Evolutionary conservation across 352 stramenopile species (phyloP), one percentile per base, ranked within the genome.

Genomic region (Phytopythium oedochilum): DNA sequence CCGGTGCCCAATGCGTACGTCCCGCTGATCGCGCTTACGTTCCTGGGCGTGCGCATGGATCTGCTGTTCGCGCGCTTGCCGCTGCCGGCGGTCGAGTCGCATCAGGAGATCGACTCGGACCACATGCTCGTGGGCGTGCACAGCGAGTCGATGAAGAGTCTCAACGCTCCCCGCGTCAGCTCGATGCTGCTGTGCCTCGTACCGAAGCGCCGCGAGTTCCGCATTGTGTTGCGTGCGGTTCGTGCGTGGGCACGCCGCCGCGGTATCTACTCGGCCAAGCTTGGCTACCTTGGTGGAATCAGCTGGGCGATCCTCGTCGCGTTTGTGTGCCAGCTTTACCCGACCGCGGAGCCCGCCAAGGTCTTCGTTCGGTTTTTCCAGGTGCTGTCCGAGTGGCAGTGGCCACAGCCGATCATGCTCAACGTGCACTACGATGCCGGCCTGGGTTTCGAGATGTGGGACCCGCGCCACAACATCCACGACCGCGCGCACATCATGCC

Each of bases 291-390:
- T 23, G 96, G 97, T 52, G 97, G 97, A 15, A 95, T 99, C 25
- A 99, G 98, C 65, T 99, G 88, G 79, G 94, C 96, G n/a, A 98
- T 99, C 50, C 70, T 99, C 29, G 92, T 98, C 15, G 96, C 93
- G 17, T 98, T 96, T 51, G 84, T 98, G 23, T 98, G 88, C 61
- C 90, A 97, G 66, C 57, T 96, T 58, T 94, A 95, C 60, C 80
- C 83, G 38, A 81, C 79, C 14, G 78, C 71, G 12, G 78, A 89
- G 22, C 75, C 75, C 8, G 74, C 73, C 4, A 88, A 87, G 57
- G 73, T 89, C 25, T 90, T 93, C 66, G 67, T 91, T 18, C 78
- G 81, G 8, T 93, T 93, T 57, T 93, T 91, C 59, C 79, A 93
- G 63, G 80, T 93, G 36, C 68, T 93, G 20, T 93, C 83, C 8